phyloP scores from a whole-genome alignment of 495 filamentous ascomycete species.

The Podospora comata region DNA sequence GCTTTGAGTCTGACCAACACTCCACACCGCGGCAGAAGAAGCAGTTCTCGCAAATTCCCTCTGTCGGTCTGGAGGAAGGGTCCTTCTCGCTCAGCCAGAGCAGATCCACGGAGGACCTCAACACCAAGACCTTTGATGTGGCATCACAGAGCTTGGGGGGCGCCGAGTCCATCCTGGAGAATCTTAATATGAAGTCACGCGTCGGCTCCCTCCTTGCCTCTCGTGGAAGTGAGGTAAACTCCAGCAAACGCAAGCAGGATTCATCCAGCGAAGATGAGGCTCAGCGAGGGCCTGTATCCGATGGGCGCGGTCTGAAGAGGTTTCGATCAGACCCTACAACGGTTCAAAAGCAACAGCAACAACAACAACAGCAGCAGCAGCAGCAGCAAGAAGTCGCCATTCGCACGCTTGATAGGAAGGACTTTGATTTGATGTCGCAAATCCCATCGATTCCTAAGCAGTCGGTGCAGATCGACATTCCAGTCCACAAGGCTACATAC shows the following conservation, averaged over 20 bases:
- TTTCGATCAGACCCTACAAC: slow-evolving; percentile 38
- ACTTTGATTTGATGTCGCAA: slow-evolving; percentile 38
- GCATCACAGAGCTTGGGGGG: slow-evolving; percentile 45
- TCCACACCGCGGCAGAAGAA: slow-evolving; percentile 36
- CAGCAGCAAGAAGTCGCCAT: slow-evolving; percentile 14
- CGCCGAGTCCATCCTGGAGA: slow-evolving; percentile 41
- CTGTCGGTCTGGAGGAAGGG: slow-evolving; percentile 12
- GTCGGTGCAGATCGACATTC: slow-evolving; percentile 47
- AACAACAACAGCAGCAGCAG: slow-evolving; percentile 9
- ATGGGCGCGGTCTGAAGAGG: slow-evolving; percentile 44
- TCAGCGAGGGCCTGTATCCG: slow-evolving; percentile 19
- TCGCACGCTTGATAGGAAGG: slow-evolving; percentile 24
- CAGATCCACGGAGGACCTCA: slow-evolving; percentile 35
- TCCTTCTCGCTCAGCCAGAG: slow-evolving; percentile 26
- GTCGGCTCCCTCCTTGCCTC: slow-evolving; percentile 23
- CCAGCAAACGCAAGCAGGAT: slow-evolving; percentile 47
- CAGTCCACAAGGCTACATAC: slow-evolving; percentile 47
- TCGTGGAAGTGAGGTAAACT: slow-evolving; percentile 27
- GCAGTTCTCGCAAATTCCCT: slow-evolving; percentile 20
- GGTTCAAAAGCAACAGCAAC: not conserved
- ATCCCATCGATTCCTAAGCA: slow-evolving; percentile 36
- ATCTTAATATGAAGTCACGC: slow-evolving; percentile 44
- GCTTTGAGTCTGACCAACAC: slow-evolving; percentile 38
- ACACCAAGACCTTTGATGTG: slow-evolving; percentile 36
- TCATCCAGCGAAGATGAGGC: slow-evolving; percentile 38